Percentiles rank a stretch among this genome's conserved stretches.
Evolutionary conservation across 129 eudicot genomes (phyloP).

Genomic region (Flaveria sonorensis): DNA sequence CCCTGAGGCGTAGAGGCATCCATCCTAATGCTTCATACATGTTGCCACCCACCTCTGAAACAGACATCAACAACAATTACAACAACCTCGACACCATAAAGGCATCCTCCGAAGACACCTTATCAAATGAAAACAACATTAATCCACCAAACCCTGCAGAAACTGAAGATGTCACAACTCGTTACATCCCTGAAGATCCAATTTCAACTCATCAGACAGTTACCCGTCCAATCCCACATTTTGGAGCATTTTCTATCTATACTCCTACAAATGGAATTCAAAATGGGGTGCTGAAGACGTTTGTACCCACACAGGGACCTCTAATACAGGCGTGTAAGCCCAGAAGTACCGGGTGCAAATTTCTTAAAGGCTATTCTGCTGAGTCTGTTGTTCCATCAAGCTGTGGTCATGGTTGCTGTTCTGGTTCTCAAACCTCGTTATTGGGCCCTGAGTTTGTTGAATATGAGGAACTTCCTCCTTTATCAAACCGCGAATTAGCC

Average conservation of each 20-base stretch:
- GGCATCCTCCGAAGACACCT: conserved; percentile 46
- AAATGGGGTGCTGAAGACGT: conserved; percentile 17
- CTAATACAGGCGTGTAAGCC: conserved; percentile 49
- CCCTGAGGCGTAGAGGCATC: conserved; percentile 53
- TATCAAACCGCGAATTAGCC: conserved; percentile 54
- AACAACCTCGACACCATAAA: conserved; percentile 8
- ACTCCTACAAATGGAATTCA: conserved; percentile 31
- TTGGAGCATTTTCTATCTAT: conserved; percentile 64
- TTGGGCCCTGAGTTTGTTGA: conserved; percentile 81
- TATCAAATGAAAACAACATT: conserved; percentile 44
- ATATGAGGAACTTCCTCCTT: conserved; percentile 59
- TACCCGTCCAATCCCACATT: conserved; percentile 49
- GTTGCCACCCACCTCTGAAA: conserved; percentile 26
- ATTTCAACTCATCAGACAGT: conserved; percentile 25
- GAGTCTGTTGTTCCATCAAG: conserved; percentile 57
- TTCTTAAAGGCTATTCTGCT: conserved; percentile 41
- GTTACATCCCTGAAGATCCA: conserved; percentile 20
- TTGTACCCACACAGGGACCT: conserved; percentile 55
- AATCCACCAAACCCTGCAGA: conserved; percentile 36
- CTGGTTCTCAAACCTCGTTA: conserved; percentile 43
- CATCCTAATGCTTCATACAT: conserved; percentile 6
- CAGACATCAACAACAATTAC: conserved; percentile 22
- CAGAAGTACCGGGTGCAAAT: conserved; percentile 38
- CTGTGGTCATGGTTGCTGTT: conserved; percentile 80
- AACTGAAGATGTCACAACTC: conserved; percentile 20